Evolutionary conservation across 1,284 basidiomycete species (phyloP).

Genomic region (Sanghuangporus weigelae): DNA sequence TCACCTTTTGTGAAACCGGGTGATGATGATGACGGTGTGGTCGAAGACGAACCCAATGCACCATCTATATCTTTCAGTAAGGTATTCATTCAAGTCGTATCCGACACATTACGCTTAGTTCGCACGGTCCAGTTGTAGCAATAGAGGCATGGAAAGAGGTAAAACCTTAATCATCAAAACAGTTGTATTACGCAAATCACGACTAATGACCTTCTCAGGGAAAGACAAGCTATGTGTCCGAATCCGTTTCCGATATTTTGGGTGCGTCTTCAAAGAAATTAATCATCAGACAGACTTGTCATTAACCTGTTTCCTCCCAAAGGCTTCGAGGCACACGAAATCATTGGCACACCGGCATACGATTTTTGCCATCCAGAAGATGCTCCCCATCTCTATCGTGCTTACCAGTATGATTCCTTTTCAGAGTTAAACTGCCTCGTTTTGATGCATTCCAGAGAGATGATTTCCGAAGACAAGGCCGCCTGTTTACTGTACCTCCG

Average conservation of each 20-base stretch:
- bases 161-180: constrained; percentile 17
- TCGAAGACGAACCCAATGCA: background rate
- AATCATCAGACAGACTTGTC: background rate
- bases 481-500: constrained; percentile 70
- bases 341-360: constrained; percentile 58
- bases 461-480: constrained; percentile 68
- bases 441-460: constrained; percentile 42
- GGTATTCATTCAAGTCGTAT: background rate
- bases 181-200: background rate
- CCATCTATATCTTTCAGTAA: constrained; percentile 18
- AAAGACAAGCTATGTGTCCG: constrained; percentile 34
- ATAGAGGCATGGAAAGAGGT: constrained; percentile 71
- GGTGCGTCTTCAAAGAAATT: constrained; percentile 36
- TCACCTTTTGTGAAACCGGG: background rate
- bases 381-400: constrained; percentile 49
- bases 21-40: background rate
- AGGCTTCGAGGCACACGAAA: constrained; percentile 69
- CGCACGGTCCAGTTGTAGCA: constrained; percentile 38
- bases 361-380: constrained; percentile 76
- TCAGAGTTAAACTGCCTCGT: constrained; percentile 2
- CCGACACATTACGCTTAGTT: background rate
- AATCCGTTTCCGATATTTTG: constrained; percentile 64
- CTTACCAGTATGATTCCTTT: constrained; percentile 54
- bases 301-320: constrained; percentile 9
- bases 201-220: background rate